These are phyloP conservation scores for Xylaria sp. DNA, from an alignment of 2,329 filamentous ascomycete genomes.

Conservation along the genomic window DNA sequence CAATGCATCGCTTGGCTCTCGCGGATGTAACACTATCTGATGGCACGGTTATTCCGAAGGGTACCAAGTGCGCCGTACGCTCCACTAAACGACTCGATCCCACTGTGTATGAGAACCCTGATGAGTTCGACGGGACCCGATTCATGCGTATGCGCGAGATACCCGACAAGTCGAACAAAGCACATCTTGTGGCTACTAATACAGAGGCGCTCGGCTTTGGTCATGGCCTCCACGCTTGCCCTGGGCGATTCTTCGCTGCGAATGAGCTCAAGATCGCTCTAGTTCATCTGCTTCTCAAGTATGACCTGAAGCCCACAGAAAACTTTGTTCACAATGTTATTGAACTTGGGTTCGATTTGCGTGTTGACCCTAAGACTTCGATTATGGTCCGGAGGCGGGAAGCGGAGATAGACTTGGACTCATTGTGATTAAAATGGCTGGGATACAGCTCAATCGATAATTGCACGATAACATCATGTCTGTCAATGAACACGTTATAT, in stretches of 20 bases:
- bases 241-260: slow-evolving; percentile 48
- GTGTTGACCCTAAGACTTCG: slow-evolving; percentile 31
- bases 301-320: slow-evolving; percentile 38
- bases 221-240: slow-evolving; percentile 50
- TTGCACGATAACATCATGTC: background rate
- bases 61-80: slow-evolving; percentile 39
- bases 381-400: slow-evolving; percentile 39
- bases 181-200: slow-evolving; percentile 47
- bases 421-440: slow-evolving; percentile 8
- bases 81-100: slow-evolving; percentile 40
- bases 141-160: slow-evolving; percentile 41
- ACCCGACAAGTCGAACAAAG: slow-evolving; percentile 32
- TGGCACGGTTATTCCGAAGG: slow-evolving; percentile 40
- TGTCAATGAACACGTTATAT: background rate
- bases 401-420: slow-evolving; percentile 37
- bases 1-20: slow-evolving; percentile 39
- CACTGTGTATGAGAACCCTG: slow-evolving; percentile 38
- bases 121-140: slow-evolving; percentile 39
- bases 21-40: slow-evolving; percentile 39
- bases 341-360: slow-evolving; percentile 21
- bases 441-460: background rate
- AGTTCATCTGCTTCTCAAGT: slow-evolving; percentile 42
- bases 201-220: slow-evolving; percentile 50
- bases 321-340: slow-evolving; percentile 17
- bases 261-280: slow-evolving; percentile 51